phyloP scores from a whole-genome alignment of 2,329 filamentous ascomycete species.

The Botryotinia convoluta region DNA sequence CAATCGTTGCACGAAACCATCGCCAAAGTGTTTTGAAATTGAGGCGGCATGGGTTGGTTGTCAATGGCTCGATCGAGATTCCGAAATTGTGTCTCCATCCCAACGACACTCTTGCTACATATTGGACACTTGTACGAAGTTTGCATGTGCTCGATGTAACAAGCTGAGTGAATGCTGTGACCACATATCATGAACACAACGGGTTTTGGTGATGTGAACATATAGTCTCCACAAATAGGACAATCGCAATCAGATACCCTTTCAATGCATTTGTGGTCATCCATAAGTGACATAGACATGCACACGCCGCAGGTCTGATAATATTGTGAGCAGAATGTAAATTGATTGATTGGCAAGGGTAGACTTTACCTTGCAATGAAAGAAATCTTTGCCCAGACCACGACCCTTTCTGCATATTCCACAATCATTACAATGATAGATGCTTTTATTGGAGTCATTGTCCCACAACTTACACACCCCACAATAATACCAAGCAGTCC shows the following conservation, averaged over 20 bases:
- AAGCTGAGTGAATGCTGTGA: conserved; percentile 89
- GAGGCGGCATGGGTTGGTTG: conserved; percentile 85
- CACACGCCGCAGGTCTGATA: conserved; percentile 83
- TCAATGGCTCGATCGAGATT: conserved; percentile 86
- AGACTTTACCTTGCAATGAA: conserved; percentile 88
- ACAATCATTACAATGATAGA: conserved; percentile 95
- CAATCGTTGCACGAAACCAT: conserved; percentile 95
- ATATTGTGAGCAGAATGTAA: conserved; percentile 14
- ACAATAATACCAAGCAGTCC: conserved; percentile 88
- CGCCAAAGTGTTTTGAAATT: conserved; percentile 76
- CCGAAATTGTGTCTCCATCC: conserved; percentile 94
- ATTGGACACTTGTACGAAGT: conserved; percentile 94
- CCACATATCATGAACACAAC: conserved; percentile 96
- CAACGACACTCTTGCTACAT: conserved; percentile 93
- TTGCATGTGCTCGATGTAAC: conserved; percentile 84
- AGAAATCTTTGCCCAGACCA: conserved; percentile 93
- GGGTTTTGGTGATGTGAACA: conserved; percentile 85
- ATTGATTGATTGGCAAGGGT: background rate
- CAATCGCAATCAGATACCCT: conserved; percentile 93
- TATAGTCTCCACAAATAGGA: conserved; percentile 93
- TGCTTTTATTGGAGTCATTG: conserved; percentile 82
- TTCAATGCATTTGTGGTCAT: conserved; percentile 90
- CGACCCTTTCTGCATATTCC: conserved; percentile 90
- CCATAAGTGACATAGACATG: conserved; percentile 82
- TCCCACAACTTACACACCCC: conserved; percentile 96